phyloP scores from a whole-genome alignment of 805 yeast genomes.

The Martiniozyma abietophila region DNA sequence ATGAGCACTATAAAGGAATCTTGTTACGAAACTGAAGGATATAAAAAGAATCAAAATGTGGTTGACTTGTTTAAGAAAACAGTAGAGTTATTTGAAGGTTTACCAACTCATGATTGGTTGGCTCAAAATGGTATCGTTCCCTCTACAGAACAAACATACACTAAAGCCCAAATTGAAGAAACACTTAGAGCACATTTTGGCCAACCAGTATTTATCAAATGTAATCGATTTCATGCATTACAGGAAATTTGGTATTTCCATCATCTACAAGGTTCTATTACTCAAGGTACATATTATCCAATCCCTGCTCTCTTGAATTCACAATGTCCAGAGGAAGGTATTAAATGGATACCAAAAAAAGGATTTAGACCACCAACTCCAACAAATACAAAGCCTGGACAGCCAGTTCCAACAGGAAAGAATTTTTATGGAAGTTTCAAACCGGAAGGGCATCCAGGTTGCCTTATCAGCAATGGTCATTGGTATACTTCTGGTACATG shows the following conservation, averaged over 20 bases:
- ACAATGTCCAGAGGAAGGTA: constrained; percentile 61
- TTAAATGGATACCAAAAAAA: constrained; percentile 62
- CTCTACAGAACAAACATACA: constrained; percentile 43
- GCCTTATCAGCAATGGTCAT: constrained; percentile 77
- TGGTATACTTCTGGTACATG: constrained; percentile 82
- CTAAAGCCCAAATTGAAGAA: constrained; percentile 42
- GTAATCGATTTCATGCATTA: constrained; percentile 44
- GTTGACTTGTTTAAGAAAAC: constrained; percentile 62
- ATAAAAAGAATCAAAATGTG: constrained; percentile 35
- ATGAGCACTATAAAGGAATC: constrained; percentile 66
- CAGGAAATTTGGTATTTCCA: constrained; percentile 77
- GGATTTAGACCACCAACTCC: constrained; percentile 23
- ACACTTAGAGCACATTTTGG: constrained; percentile 46
- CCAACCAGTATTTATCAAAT: constrained; percentile 49
- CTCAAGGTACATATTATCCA: constrained; percentile 53
- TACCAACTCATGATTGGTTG: constrained; percentile 64
- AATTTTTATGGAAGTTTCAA: constrained; percentile 38
- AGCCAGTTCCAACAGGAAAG: constrained; percentile 26
- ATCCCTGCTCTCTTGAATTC: constrained; percentile 49
- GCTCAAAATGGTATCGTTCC: constrained; percentile 67
- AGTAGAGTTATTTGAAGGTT: constrained; percentile 43
- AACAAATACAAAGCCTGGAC: constrained; percentile 17
- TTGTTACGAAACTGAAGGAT: constrained; percentile 43
- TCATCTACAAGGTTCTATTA: constrained; percentile 62
- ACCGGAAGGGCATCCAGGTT: constrained; percentile 49